Evolutionary conservation across 495 filamentous ascomycete genomes (phyloP).

Genomic region (Aspergillus ostianus): DNA sequence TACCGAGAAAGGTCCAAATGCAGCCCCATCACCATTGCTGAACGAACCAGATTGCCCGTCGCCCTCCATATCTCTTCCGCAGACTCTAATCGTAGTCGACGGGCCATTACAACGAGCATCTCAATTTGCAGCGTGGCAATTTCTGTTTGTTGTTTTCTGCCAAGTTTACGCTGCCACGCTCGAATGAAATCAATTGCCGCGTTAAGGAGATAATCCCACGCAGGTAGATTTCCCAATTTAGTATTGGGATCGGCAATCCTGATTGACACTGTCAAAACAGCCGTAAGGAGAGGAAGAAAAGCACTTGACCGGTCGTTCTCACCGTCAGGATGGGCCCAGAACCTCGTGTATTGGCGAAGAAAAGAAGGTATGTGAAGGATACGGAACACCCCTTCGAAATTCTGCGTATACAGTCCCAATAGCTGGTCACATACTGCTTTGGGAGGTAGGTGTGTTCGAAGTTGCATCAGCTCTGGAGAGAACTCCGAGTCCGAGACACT

Average conservation of each 20-base stretch:
- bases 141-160: conserved; percentile 42
- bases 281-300: conserved; percentile 24
- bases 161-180: conserved; percentile 32
- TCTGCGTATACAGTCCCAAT: conserved; percentile 20
- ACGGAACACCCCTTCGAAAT: conserved; percentile 24
- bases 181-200: conserved; percentile 25
- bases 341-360: conserved; percentile 17
- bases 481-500: conserved; percentile 16
- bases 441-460: conserved; percentile 17
- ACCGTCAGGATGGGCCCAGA: conserved; percentile 19
- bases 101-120: conserved; percentile 40
- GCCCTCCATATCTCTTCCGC: conserved; percentile 52
- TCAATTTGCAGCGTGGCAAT: conserved; percentile 23
- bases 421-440: conserved; percentile 25
- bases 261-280: conserved; percentile 22
- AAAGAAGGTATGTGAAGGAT: conserved; percentile 30
- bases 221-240: conserved; percentile 37
- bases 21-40: conserved; percentile 59
- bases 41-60: conserved; percentile 52
- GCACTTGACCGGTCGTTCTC: conserved; percentile 8
- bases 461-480: conserved; percentile 20
- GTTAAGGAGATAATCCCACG: conserved; percentile 30
- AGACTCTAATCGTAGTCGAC: conserved; percentile 44
- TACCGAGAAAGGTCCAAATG: conserved; percentile 50
- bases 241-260: conserved; percentile 7